A percentile compares a stretch with the other conserved stretches of the same genome.
These are phyloP conservation scores for Colletotrichum cordylinicola DNA, from an alignment of 2,329 filamentous ascomycete species.

Conservation along the genomic window DNA sequence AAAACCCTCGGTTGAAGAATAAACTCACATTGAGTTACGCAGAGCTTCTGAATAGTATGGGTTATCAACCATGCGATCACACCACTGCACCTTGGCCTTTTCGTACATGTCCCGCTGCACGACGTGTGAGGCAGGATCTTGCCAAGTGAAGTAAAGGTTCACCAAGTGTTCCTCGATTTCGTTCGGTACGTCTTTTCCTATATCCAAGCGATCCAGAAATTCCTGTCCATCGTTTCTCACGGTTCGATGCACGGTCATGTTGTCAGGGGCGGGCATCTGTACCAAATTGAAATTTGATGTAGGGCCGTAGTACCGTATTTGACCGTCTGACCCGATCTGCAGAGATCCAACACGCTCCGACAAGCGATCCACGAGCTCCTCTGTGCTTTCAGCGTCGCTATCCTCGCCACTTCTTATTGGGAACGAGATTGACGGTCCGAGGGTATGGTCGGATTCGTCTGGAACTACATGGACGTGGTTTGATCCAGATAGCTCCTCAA, in stretches of 20 bases:
- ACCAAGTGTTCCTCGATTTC: slow-evolving; percentile 22
- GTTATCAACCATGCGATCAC: not conserved
- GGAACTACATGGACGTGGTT: not conserved
- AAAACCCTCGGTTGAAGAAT: not conserved
- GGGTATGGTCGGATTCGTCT: not conserved
- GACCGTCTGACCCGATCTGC: slow-evolving; percentile 19
- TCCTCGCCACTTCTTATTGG: not conserved
- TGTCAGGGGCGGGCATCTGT: slow-evolving; percentile 22
- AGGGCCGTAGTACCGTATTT: slow-evolving; percentile 25
- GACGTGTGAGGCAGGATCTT: slow-evolving; percentile 27
- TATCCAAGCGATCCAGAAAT: slow-evolving; percentile 22
- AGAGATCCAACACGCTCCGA: slow-evolving; percentile 22
- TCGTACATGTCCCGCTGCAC: slow-evolving; percentile 27
- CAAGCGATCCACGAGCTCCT: not conserved
- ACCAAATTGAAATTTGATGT: slow-evolving; percentile 24
- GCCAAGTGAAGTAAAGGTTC: slow-evolving; percentile 28
- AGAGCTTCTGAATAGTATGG: slow-evolving; percentile 32
- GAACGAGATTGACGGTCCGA: not conserved
- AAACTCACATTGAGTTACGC: slow-evolving; percentile 28
- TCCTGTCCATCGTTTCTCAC: slow-evolving; percentile 27
- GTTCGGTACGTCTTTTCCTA: slow-evolving; percentile 20
- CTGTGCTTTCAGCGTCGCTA: slow-evolving; percentile 11
- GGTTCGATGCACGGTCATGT: slow-evolving; percentile 28
- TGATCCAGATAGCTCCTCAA: not conserved
- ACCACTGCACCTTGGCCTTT: slow-evolving; percentile 18